These are phyloP conservation scores for Aspergillus funiculosus DNA, from an alignment of 495 filamentous ascomycete genomes.

Conservation along the genomic window DNA sequence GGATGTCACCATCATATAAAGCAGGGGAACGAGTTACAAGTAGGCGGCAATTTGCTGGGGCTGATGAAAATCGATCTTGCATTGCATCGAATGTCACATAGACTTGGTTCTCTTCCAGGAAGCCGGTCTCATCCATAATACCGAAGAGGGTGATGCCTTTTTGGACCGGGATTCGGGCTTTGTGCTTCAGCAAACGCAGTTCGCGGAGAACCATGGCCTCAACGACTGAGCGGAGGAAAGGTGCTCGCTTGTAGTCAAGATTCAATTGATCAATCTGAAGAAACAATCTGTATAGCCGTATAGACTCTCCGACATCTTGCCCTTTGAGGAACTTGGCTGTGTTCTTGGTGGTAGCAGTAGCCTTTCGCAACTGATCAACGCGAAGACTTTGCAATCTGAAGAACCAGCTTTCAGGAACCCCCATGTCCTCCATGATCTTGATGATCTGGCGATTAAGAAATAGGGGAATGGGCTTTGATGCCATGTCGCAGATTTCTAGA, in stretches of 20 bases:
- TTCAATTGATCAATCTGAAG: slow-evolving; percentile 45
- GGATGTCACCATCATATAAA: slow-evolving; percentile 75
- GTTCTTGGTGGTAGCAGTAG: slow-evolving; percentile 48
- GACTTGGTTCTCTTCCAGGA: slow-evolving; percentile 49
- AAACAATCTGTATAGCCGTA: slow-evolving; percentile 55
- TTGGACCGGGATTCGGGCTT: slow-evolving; percentile 62
- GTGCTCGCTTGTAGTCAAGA: slow-evolving; percentile 57
- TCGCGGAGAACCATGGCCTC: slow-evolving; percentile 60
- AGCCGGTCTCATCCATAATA: slow-evolving; percentile 75
- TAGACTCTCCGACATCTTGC: slow-evolving; percentile 47
- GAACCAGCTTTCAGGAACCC: slow-evolving; percentile 51
- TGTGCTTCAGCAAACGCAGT: slow-evolving; percentile 68
- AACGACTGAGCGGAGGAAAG: slow-evolving; percentile 57
- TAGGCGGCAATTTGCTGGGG: slow-evolving; percentile 27
- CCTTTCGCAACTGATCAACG: slow-evolving; percentile 50
- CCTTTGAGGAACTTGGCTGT: slow-evolving; percentile 57
- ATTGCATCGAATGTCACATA: slow-evolving; percentile 19
- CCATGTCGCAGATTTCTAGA: slow-evolving; percentile 71
- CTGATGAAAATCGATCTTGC: slow-evolving; percentile 6
- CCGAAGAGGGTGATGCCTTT: slow-evolving; percentile 70
- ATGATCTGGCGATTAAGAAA: slow-evolving; percentile 72
- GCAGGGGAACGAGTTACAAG: slow-evolving; percentile 69
- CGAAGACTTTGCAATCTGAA: slow-evolving; percentile 52
- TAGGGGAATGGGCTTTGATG: slow-evolving; percentile 57
- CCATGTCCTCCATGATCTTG: slow-evolving; percentile 75